Base-by-base conservation (phyloP, 495 filamentous ascomycete genomes). In the Poronia punctata region DNA sequence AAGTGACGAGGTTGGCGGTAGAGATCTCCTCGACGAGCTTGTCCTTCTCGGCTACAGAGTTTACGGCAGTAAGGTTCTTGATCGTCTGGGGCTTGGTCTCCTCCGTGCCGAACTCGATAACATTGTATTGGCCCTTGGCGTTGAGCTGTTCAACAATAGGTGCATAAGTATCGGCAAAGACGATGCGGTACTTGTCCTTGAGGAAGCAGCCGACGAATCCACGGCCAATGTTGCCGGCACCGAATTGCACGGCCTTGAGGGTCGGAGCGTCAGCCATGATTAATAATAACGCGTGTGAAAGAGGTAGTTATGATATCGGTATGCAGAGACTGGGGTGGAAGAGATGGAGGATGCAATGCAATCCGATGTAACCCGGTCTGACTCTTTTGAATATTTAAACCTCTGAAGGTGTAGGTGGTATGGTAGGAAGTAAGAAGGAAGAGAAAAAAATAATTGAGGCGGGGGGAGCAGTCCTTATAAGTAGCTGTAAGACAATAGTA, bases 11-110 rank as follows among this genome's bases (percentile, higher is more conserved):
- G 40, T 93, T 85, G 27, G 92, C 92, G 22, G 79, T 80, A 16
- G 82, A 71, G 47, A 97, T 94, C 61, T 94, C 90, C 36, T 84
- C 61, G 45, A 95, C 65, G 31, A 94, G 78, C 38, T 88, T 84
- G 37, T 62, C 59, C 64, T 89, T 82, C 45, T 96, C 65, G 43
- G 79, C 80, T 67, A 83, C 85, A 62, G 84, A 87, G 76, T 95
- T 94, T 75, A 96, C 87, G 63, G 92, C 92, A 30, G 88, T 84
- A 71, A 90, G 94, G 66, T 93, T 88, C 62, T 85, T 84, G 67
- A 94, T 92, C 53, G 68, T 81, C 62, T 84, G 85, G 53, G 79
- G 80, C 35, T 71, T 74, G 56, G 88, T 88, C 44, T 87, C 88
- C 19, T 89, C 83, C 27, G 80, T 73, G 52, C 88, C 88, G 59